Evolutionary conservation across 2,329 filamentous ascomycete genomes (phyloP), one percentile per base, ranked within the genome.

Genomic region (Mycosphaerella sp.): DNA sequence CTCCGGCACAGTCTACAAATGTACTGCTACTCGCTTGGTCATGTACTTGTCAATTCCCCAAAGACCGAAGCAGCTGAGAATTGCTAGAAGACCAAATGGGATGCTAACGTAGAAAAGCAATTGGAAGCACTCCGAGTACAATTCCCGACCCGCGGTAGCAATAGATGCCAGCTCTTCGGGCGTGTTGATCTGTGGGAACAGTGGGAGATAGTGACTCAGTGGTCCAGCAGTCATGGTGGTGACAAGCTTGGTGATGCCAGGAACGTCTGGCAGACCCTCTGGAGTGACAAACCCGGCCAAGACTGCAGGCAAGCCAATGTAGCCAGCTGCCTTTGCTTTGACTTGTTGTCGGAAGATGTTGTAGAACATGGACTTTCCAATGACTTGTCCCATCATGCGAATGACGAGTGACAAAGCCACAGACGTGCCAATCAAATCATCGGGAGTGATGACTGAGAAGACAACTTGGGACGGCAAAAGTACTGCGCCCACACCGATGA

Each of bases 401-500:
- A 86, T 79, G 25, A 80, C 78, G 40, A 86, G 75, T 0, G 82
- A 85, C 13, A 86, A 72, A 2, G 83, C 81, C 1, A 82, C 79
- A 42, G 84, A 75, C 4, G 82, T 86, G 8, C 80, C 83, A 55
- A 87, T 85, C 5, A 85, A 73, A 51, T 86, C 81, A 60, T 82
- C 79, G 0, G 82, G 81, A 52, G 80, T 84, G 58, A 85, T 80
- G 58, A 86, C 84, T 10, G 80, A 81, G n/a, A 80, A 56, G 51
- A 86, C 82, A 57, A 85, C 81, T 1, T 79, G 80, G 1, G 79
- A 78, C 0, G 82, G 83, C 10, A 86, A 77, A n/a, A 85, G 76
- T 42, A 86, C 81, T 1, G 79, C 83, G 6, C 82, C 83, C 4
- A 85, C 79, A 13, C 82, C 82, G 8, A 85, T 67, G 4, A 79